Percentiles rank a stretch among this genome's conserved stretches.
phyloP scores from a whole-genome alignment of 495 filamentous ascomycete species.

The Trichodelitschia bisporula region DNA sequence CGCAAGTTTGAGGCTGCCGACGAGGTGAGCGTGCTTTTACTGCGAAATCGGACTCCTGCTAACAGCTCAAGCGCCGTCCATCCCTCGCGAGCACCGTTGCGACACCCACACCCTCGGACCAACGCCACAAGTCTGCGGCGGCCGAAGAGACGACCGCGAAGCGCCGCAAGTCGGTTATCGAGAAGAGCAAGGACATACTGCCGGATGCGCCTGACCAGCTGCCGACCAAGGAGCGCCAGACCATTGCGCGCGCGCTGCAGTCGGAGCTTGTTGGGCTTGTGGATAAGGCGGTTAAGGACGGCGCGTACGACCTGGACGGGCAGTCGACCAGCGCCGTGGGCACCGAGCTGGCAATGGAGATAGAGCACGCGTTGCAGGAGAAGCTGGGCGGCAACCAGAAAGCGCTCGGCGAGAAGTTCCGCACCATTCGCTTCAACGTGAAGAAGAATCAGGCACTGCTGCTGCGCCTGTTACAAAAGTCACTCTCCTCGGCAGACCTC shows the following conservation, averaged over 20 bases:
- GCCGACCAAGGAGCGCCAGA: neutral
- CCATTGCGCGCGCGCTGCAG: conserved; percentile 2
- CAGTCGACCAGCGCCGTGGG: conserved; percentile 26
- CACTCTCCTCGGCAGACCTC: conserved; percentile 43
- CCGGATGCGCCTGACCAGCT: conserved; percentile 5
- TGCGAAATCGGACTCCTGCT: too few species aligned
- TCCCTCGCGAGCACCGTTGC: neutral
- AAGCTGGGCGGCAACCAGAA: conserved; percentile 20
- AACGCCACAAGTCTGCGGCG: conserved; percentile 8
- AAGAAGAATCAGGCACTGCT: conserved; percentile 64
- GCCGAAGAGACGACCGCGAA: neutral
- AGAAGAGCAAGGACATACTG: conserved; percentile 4
- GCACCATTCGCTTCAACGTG: conserved; percentile 52
- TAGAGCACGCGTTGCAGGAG: conserved; percentile 47
- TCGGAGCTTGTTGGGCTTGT: conserved; percentile 12
- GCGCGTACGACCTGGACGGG: conserved; percentile 23
- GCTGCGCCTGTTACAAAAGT: conserved; percentile 44
- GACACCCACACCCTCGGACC: neutral
- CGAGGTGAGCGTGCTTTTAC: too few species aligned
- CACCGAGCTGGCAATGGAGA: conserved; percentile 33
- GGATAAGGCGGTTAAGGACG: conserved; percentile 23
- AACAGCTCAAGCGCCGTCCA: neutral
- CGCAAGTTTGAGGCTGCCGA: too few species aligned
- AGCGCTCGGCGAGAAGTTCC: conserved; percentile 30
- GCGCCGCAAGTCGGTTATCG: neutral